A percentile compares a stretch with the other conserved stretches of the same genome.
Conservation (phyloP, 495 filamentous ascomycete species). For the Lophium mytilinum region DNA sequence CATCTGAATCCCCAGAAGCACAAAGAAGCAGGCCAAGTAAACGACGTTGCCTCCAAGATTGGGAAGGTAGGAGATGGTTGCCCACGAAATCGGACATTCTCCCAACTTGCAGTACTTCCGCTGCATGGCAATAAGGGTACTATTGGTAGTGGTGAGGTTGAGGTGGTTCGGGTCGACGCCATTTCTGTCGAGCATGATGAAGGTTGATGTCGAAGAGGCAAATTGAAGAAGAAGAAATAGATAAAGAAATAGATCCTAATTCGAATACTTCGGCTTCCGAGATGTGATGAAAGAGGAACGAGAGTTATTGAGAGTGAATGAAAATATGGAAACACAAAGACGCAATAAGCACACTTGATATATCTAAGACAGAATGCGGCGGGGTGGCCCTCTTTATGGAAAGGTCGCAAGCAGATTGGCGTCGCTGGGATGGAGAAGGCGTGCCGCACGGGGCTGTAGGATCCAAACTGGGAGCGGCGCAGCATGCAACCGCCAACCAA, state of each 20-base stretch:
- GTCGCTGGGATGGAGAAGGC: no score
- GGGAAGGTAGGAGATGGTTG: constrained; percentile 32
- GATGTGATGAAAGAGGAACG: no score
- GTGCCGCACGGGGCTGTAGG: no score
- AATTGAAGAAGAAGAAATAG: neutral
- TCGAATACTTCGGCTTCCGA: no score
- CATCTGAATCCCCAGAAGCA: constrained; percentile 29
- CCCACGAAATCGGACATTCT: constrained; percentile 16
- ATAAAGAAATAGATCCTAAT: neutral
- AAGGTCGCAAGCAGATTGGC: no score
- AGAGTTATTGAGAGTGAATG: no score
- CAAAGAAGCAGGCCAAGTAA: constrained; percentile 34
- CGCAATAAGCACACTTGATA: no score
- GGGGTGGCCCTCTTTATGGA: no score
- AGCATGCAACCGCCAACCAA: no score
- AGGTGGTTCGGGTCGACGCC: constrained; percentile 14
- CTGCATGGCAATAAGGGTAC: constrained; percentile 8
- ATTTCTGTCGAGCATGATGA: constrained; percentile 5
- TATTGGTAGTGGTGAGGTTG: constrained; percentile 13
- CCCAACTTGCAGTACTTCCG: neutral
- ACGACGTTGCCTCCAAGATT: constrained; percentile 34
- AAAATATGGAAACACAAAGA: no score
- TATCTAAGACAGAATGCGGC: no score
- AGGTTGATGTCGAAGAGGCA: neutral
- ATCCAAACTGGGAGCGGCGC: no score